Evolutionary conservation across 2,329 filamentous ascomycete genomes (phyloP).

Genomic region (Microdochium trichocladiopsis): DNA sequence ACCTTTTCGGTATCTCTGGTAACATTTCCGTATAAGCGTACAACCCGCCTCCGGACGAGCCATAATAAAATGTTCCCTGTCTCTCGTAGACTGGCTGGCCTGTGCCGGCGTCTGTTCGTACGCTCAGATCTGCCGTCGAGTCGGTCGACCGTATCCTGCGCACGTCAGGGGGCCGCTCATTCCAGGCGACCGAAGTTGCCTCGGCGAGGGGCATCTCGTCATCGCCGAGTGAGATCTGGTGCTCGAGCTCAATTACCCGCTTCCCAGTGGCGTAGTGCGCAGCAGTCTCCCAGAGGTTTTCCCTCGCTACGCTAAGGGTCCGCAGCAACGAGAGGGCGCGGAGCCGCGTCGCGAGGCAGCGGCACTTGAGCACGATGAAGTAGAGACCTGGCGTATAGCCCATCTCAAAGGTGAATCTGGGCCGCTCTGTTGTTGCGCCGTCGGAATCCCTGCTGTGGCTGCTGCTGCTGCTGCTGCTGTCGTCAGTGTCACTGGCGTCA

Average conservation of each 20-base stretch:
- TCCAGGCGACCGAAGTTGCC: slow-evolving; percentile 6
- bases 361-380: slow-evolving; percentile 29
- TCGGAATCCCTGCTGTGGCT: background rate
- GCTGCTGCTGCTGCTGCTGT: background rate
- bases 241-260: slow-evolving; percentile 29
- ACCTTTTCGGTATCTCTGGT: background rate
- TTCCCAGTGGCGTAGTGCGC: slow-evolving; percentile 21
- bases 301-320: slow-evolving; percentile 18
- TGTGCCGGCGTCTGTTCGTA: slow-evolving; percentile 5
- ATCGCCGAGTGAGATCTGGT: slow-evolving; percentile 19
- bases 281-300: slow-evolving; percentile 28
- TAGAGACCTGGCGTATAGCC: slow-evolving; percentile 29
- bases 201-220: slow-evolving; percentile 8
- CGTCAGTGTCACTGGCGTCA: background rate
- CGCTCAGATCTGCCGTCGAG: slow-evolving; percentile 6
- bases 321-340: slow-evolving; percentile 23
- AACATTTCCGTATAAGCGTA: slow-evolving; percentile 11
- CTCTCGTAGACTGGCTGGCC: slow-evolving; percentile 9
- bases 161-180: slow-evolving; percentile 16
- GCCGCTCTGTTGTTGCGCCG: background rate
- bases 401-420: slow-evolving; percentile 32
- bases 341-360: slow-evolving; percentile 24
- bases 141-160: slow-evolving; percentile 15
- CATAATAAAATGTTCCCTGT: slow-evolving; percentile 14
- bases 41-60: slow-evolving; percentile 10